Evolutionary conservation across 257 asterid species (phyloP).

Genomic region (Nicotiana knightiana): DNA sequence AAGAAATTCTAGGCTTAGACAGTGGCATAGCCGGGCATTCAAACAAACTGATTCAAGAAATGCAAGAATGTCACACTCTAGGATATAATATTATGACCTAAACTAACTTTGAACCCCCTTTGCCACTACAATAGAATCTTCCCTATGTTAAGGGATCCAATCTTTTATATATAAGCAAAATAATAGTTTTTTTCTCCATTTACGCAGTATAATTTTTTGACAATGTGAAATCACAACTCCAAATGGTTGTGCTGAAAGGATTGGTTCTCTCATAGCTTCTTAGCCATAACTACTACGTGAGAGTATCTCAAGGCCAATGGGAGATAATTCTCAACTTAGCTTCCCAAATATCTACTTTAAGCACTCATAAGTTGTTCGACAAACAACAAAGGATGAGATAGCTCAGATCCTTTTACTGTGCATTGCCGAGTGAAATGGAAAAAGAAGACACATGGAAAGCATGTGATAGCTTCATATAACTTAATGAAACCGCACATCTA

Average conservation of each 20-base stretch:
- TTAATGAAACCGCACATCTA: background rate
- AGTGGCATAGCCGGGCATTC: background rate
- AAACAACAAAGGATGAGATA: too few relatives aligned
- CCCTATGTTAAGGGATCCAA: background rate
- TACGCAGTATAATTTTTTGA: background rate
- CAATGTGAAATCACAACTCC: background rate
- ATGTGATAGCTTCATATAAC: background rate
- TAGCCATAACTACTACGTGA: background rate
- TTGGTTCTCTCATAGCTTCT: background rate
- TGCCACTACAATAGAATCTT: background rate
- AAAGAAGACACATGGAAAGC: background rate
- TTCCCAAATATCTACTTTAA: background rate
- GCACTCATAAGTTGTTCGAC: background rate
- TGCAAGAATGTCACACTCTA: background rate
- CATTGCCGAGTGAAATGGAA: background rate
- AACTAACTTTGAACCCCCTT: background rate
- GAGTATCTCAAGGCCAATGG: background rate
- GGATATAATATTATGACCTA: background rate
- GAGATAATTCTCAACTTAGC: background rate
- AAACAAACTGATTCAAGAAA: background rate
- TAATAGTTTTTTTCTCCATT: background rate
- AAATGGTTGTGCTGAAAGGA: background rate
- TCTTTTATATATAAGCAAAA: background rate
- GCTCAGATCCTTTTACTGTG: too few relatives aligned
- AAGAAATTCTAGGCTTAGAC: background rate